Base-by-base conservation (phyloP, 1,284 basidiomycete genomes). In the Mycosarcoma mackinlayi region DNA sequence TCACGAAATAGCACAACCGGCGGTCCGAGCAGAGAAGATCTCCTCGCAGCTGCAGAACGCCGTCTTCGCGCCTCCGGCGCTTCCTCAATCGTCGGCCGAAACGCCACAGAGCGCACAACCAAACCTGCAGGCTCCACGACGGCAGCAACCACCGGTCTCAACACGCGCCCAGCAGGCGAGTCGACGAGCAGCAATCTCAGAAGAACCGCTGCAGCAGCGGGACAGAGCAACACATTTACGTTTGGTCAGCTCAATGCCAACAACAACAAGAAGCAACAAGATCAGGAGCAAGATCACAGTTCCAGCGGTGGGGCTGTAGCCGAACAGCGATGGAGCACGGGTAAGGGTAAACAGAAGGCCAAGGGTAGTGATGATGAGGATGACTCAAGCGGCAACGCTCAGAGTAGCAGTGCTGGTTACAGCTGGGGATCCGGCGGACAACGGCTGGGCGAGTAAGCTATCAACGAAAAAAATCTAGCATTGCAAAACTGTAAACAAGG, bases 1-100 rank as follows among this genome's bases (percentile, higher is more conserved):
- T n/a, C n/a, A n/a, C n/a, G n/a, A n/a, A n/a, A n/a, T 9, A 35
- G 61, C 21, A 24, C 40, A 8, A 27, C 14, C 18, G 33, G 47
- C 19, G 61, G 55, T 7, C 62, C 65, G 6, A 65, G 46, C 34
- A 56, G 76, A 11, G 64, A 77, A 18, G 76, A 65, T 23, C 48
- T 77, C 28, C 66, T 77, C 5, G 74, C 65, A 23, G 76, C 76
- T 14, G 68, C 76, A 11, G 76, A 78, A 37, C 64, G 69, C 16
- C 60, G 76, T 6, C 54, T 78, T 1, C 52, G 69, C 2, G 49
- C 59, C 1, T 46, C 49, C 5, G 46, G 59, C 34, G 40, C 60
- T 1, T 56, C 53, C 11, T 71, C 69, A 16, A 78, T 78, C 34
- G 72, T 73, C 28, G 73, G 63, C 5, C 53, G 72, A 16, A 78